phyloP scores from a whole-genome alignment of 257 asterid species.

The Plantago ovata region DNA sequence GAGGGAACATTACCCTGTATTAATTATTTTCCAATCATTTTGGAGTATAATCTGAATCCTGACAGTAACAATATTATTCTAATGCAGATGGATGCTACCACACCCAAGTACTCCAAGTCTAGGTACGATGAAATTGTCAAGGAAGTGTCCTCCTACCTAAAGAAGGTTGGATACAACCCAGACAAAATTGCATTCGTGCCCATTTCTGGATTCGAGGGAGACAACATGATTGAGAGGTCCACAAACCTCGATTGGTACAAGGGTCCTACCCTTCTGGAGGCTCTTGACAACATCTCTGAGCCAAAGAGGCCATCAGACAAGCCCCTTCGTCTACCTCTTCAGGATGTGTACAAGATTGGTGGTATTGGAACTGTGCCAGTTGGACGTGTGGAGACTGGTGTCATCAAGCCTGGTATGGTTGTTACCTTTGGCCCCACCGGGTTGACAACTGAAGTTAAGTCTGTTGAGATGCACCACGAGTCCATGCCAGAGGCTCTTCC shows the following conservation, averaged over 20 bases:
- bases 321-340: slow-evolving; percentile 27
- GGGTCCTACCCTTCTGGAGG: slow-evolving; percentile 24
- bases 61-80: neutral
- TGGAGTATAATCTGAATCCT: neutral
- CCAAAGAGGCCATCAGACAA: slow-evolving; percentile 27
- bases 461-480: slow-evolving; percentile 27
- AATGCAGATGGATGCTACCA: slow-evolving; percentile 49
- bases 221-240: slow-evolving; percentile 25
- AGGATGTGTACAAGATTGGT: slow-evolving; percentile 28
- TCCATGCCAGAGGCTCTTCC: slow-evolving; percentile 23
- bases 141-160: slow-evolving; percentile 64
- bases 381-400: slow-evolving; percentile 25
- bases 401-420: slow-evolving; percentile 23
- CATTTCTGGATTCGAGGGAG: slow-evolving; percentile 24
- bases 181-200: slow-evolving; percentile 22
- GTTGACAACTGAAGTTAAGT: slow-evolving; percentile 24
- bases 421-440: slow-evolving; percentile 23
- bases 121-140: slow-evolving; percentile 61
- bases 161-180: slow-evolving; percentile 73
- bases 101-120: slow-evolving; percentile 64
- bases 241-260: slow-evolving; percentile 25
- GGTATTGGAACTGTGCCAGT: slow-evolving; percentile 27
- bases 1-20: neutral
- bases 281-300: slow-evolving; percentile 19
- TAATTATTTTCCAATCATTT: too few species aligned